phyloP scores from a whole-genome alignment of 129 eudicot species.

The Tagetes erecta region DNA sequence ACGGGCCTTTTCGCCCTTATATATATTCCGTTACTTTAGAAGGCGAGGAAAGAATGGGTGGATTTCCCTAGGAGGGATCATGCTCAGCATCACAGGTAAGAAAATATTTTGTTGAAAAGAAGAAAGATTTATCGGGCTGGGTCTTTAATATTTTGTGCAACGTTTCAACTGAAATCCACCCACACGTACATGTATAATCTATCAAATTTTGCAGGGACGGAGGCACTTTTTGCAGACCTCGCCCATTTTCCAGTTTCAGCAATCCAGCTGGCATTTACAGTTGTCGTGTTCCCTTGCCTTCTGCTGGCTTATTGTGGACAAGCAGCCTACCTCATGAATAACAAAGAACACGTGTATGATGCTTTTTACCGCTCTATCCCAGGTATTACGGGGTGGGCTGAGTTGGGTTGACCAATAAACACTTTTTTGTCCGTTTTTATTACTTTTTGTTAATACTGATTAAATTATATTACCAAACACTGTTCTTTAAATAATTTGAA shows the following conservation, averaged over 20 bases:
- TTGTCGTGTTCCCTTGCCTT: conserved; percentile 81
- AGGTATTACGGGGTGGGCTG: conserved; percentile 33
- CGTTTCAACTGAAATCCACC: background rate
- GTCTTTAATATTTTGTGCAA: background rate
- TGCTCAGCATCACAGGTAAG: conserved; percentile 79
- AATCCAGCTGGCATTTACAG: conserved; percentile 78
- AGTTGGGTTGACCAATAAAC: background rate
- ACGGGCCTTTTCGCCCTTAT: conserved; percentile 61
- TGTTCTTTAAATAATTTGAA: background rate
- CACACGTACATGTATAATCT: background rate
- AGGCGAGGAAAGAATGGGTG: conserved; percentile 55
- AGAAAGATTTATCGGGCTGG: background rate
- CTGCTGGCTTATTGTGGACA: conserved; percentile 58
- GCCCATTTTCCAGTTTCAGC: conserved; percentile 82
- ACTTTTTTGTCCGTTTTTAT: background rate
- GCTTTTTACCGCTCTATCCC: conserved; percentile 90
- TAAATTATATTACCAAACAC: background rate
- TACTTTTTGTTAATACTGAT: background rate
- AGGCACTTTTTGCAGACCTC: conserved; percentile 89
- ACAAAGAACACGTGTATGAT: conserved; percentile 59
- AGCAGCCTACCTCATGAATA: conserved; percentile 46
- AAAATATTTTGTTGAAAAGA: background rate
- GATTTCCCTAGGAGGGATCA: conserved; percentile 75
- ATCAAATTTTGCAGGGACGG: conserved; percentile 55
- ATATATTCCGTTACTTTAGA: conserved; percentile 54